Conservation (phyloP, 2,329 filamentous ascomycete genomes). For the Diplodia intermedia region DNA sequence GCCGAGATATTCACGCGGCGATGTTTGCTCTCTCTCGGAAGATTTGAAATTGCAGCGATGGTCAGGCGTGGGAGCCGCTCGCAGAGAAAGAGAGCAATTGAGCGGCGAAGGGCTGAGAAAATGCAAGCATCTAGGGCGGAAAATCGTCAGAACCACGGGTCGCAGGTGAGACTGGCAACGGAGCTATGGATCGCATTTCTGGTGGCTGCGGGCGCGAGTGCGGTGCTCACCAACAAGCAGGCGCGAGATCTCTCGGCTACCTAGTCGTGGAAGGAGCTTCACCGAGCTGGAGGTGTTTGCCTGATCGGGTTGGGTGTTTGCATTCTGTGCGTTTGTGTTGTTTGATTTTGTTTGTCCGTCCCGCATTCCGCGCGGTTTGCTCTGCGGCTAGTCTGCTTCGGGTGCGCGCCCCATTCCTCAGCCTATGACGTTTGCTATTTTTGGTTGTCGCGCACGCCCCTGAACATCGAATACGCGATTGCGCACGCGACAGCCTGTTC, state of each 20-base stretch:
- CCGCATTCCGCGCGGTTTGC: conserved; percentile 1
- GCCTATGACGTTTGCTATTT: background rate
- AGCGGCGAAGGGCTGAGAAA: background rate
- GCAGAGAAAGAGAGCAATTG: too few species aligned
- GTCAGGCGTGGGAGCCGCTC: background rate
- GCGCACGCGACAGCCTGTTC: background rate
- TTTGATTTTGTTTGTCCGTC: conserved; percentile 18
- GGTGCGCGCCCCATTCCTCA: background rate
- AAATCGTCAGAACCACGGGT: conserved; percentile 12
- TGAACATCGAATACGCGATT: background rate
- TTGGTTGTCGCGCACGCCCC: background rate
- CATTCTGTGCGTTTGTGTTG: conserved; percentile 8
- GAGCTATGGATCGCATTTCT: background rate
- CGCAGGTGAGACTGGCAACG: background rate
- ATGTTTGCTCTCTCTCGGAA: background rate
- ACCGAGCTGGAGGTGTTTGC: background rate
- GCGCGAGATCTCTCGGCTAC: background rate
- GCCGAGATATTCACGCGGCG: background rate
- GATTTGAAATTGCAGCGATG: background rate
- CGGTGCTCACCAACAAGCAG: background rate
- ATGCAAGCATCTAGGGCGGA: conserved; percentile 8
- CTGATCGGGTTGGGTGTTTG: conserved; percentile 7
- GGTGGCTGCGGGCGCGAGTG: background rate
- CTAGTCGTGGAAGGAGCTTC: background rate
- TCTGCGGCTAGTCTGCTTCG: background rate